These are phyloP conservation scores for Mangifera indica DNA, from an alignment of 345 rosid genomes.

Conservation along the genomic window DNA sequence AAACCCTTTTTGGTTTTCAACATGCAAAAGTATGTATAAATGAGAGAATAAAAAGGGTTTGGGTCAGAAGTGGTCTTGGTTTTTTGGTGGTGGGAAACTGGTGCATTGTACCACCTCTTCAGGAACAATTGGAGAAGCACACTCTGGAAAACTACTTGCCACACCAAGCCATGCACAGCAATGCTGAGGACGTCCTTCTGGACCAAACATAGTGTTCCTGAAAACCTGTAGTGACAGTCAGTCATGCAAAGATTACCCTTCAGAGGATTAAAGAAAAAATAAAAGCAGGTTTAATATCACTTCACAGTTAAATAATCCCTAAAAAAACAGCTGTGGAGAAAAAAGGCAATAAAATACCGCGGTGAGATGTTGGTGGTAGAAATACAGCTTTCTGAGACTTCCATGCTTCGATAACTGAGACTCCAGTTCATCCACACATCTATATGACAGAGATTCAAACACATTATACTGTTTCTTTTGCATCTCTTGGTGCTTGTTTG, in stretches of 20 bases:
- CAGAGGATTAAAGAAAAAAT: not conserved
- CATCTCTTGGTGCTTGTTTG: not conserved
- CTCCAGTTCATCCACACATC: conserved; percentile 96
- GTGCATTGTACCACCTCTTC: conserved; percentile 69
- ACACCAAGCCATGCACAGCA: conserved; percentile 99
- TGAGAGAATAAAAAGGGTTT: not conserved
- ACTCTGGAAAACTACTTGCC: conserved; percentile 97
- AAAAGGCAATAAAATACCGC: conserved; percentile 49
- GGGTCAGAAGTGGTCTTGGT: not conserved
- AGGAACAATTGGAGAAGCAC: conserved; percentile 89
- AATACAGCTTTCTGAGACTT: conserved; percentile 84
- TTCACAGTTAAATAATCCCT: not conserved
- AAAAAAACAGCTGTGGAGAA: conserved; percentile 4
- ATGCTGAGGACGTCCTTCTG: conserved; percentile 99
- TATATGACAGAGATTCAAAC: conserved; percentile 34
- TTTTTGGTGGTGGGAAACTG: not conserved
- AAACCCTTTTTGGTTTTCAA: not conserved
- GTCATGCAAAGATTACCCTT: conserved; percentile 22
- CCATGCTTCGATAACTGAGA: conserved; percentile 94
- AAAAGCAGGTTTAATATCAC: not conserved
- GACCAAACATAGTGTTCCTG: conserved; percentile 99
- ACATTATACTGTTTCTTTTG: not conserved
- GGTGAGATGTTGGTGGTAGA: conserved; percentile 93
- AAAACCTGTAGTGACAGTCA: conserved; percentile 62
- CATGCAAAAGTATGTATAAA: conserved; percentile 12